phyloP scores from a whole-genome alignment of 257 asterid genomes.

The Solanum ahanhuiri region DNA sequence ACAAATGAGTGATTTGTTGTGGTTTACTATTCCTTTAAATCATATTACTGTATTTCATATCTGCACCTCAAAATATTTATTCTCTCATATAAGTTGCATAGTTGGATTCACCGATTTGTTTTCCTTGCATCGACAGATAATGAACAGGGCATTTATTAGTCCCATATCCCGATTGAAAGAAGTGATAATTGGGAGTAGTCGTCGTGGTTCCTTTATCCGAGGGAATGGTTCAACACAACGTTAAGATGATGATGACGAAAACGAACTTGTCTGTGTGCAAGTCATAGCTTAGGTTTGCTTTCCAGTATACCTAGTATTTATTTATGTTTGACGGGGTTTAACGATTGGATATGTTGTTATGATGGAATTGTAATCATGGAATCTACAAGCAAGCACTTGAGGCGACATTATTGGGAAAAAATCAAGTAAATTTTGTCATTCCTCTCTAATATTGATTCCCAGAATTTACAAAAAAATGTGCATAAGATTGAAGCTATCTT shows the following conservation, averaged over 20 bases:
- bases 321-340: neutral
- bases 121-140: constrained; percentile 13
- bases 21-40: neutral
- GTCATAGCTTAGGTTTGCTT: neutral
- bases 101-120: neutral
- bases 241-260: constrained; percentile 10
- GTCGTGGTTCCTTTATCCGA: constrained; percentile 15
- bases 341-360: neutral
- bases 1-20: too few species aligned
- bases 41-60: neutral
- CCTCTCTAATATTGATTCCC: neutral
- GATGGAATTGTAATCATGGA: neutral
- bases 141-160: constrained; percentile 16
- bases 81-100: neutral
- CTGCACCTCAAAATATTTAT: neutral
- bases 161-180: constrained; percentile 30
- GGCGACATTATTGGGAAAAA: neutral
- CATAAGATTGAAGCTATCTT: neutral
- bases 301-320: neutral
- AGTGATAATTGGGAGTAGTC: constrained; percentile 13
- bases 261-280: neutral
- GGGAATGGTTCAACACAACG: constrained; percentile 11
- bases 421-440: neutral
- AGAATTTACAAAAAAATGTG: neutral
- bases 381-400: neutral